Evolutionary conservation across 495 filamentous ascomycete genomes (phyloP), one percentile per base, ranked within the genome.

Genomic region (Bacidia rubella): DNA sequence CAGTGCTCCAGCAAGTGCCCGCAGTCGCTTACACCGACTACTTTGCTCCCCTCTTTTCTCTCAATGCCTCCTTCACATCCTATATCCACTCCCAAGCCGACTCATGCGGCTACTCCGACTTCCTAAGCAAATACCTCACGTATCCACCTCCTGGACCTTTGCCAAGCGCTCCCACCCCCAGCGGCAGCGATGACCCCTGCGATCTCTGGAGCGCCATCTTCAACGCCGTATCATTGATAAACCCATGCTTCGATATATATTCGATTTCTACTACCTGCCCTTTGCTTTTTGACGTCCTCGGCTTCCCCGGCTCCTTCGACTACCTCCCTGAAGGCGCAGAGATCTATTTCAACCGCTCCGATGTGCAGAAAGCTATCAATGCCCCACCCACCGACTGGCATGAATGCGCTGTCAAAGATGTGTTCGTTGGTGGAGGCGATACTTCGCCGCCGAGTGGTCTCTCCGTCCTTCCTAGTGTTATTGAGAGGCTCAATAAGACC

Each of bases 191-290:
- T 49, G 61, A 68, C 60, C 62, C 58, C 54, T 83, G 80, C 54
- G 72, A 75, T 50, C 53, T 81, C 43, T 80, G 71, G 53, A 70
- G 68, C 56, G 57, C 71, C 39, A 69, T 73, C 27, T 65, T 69
- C 55, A 53, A 66, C 15, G 77, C 72, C 46, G 71, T 68, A 12
- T 58, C 71, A 23, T 60, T 62, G 2, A 58, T 68, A 24, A 82
- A 82, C 62, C 78, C 79, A 0, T 83, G 79, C 64, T 83, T 78
- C 65, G 73, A 81, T 55, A 61, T 79, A 21, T 82, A 81, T 62
- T 67, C 75, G 45, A 69, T 79, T 57, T 69, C 64, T 54, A 64
- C 65, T 29, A 72, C 68, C 53, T 72, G 68, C 57, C 72, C 70
- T 9, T 52, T 63, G 12, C 64, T 64, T 15, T 70, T 32, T 26